Conservation (phyloP, 169 alveolate species). For the Eimeria maxima region DNA sequence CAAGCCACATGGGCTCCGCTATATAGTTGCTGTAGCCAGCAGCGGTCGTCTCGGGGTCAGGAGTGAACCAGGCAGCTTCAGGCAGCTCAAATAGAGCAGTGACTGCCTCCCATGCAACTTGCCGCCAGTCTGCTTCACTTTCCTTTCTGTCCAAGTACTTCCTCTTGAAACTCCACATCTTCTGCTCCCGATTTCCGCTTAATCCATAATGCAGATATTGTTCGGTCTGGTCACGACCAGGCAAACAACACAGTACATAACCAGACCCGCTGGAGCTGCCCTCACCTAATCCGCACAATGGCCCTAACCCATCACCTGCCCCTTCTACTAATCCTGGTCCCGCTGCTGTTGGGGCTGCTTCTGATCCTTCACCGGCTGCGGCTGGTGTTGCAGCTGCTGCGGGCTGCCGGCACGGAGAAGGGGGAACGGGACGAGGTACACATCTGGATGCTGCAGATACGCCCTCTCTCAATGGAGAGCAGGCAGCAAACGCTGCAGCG, state of each 20-base stretch:
- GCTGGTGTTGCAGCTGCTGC: slow-evolving; percentile 31
- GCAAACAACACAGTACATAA: too few relatives aligned
- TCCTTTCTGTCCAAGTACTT: slow-evolving; percentile 71
- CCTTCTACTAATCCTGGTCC: slow-evolving; percentile 34
- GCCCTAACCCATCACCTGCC: too few relatives aligned
- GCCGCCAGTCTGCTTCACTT: slow-evolving; percentile 84
- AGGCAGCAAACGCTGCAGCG: slow-evolving; percentile 29
- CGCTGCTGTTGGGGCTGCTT: too few relatives aligned
- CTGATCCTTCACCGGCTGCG: too few relatives aligned
- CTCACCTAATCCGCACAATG: too few relatives aligned
- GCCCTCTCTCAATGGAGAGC: background rate
- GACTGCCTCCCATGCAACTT: slow-evolving; percentile 88
- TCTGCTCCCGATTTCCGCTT: slow-evolving; percentile 67
- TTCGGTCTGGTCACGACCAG: background rate
- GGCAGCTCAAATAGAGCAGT: slow-evolving; percentile 88
- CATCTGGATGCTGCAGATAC: background rate
- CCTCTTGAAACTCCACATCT: slow-evolving; percentile 79
- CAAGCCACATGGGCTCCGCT: slow-evolving; percentile 88
- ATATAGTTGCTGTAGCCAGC: slow-evolving; percentile 85
- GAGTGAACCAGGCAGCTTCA: slow-evolving; percentile 87
- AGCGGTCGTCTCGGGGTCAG: slow-evolving; percentile 87
- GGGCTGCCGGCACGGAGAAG: background rate
- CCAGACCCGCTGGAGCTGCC: slow-evolving; percentile 33
- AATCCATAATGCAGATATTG: background rate
- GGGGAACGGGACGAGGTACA: background rate